phyloP scores from a whole-genome alignment of 2,329 filamentous ascomycete genomes.

The Bertia moriformis region DNA sequence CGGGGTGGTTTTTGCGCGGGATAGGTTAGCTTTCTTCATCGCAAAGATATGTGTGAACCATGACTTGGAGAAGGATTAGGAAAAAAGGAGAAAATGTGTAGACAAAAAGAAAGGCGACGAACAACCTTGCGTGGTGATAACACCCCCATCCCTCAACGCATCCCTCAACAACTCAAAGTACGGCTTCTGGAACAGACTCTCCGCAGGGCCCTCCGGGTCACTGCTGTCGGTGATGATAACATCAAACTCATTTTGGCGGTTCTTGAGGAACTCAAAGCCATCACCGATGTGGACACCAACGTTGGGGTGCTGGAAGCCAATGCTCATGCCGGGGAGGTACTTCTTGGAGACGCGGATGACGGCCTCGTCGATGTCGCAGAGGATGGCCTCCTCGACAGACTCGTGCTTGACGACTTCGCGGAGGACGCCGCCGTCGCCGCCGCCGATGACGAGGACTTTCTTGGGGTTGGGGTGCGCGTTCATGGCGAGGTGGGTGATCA shows the following conservation, averaged over 20 bases:
- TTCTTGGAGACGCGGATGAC: slow-evolving; percentile 97
- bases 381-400: slow-evolving; percentile 82
- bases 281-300: slow-evolving; percentile 86
- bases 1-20: background rate
- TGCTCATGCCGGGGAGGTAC: slow-evolving; percentile 87
- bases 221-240: slow-evolving; percentile 99
- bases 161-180: slow-evolving; percentile 91
- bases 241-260: slow-evolving; percentile 94
- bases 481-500: slow-evolving; percentile 98
- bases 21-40: background rate
- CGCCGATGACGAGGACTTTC: slow-evolving; percentile 95
- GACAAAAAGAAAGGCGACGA: slow-evolving; percentile 26
- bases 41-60: background rate
- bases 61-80: background rate
- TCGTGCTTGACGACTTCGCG: slow-evolving; percentile 99
- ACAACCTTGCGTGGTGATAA: slow-evolving; percentile 99
- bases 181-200: slow-evolving; percentile 93
- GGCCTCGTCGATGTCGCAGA: slow-evolving; percentile 97
- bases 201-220: slow-evolving; percentile 90
- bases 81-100: background rate
- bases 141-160: slow-evolving; percentile 84
- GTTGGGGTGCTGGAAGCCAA: slow-evolving; percentile 87
- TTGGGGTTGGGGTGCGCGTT: slow-evolving; percentile 97
- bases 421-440: slow-evolving; percentile 91
- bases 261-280: slow-evolving; percentile 94